These are phyloP conservation scores for Fusarium citri DNA, from an alignment of 2,329 filamentous ascomycete genomes.

Conservation along the genomic window DNA sequence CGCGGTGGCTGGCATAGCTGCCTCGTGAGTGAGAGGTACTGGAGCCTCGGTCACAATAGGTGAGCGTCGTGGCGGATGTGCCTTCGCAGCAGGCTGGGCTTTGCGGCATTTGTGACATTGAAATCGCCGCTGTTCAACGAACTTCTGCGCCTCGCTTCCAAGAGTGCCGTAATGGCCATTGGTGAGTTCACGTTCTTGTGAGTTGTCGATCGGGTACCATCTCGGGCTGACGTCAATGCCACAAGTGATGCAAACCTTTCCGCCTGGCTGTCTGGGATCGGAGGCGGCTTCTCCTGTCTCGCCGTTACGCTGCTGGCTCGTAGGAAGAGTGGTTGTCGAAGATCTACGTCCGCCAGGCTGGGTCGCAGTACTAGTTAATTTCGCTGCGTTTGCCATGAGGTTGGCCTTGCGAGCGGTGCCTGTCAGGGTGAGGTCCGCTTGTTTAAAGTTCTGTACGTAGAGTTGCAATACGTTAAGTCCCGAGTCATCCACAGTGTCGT, in stretches of 20 bases:
- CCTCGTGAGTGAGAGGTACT: slow-evolving; percentile 30
- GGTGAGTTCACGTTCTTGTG: slow-evolving; percentile 62
- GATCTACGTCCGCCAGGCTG: slow-evolving; percentile 61
- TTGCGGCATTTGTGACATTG: slow-evolving; percentile 83
- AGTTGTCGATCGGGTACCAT: slow-evolving; percentile 73
- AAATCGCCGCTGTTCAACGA: slow-evolving; percentile 69
- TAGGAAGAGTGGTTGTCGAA: slow-evolving; percentile 62
- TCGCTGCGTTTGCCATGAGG: slow-evolving; percentile 74
- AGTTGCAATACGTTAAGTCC: slow-evolving; percentile 85
- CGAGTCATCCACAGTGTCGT: slow-evolving; percentile 77
- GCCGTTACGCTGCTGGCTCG: slow-evolving; percentile 41
- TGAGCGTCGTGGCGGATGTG: slow-evolving; percentile 41
- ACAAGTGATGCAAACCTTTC: slow-evolving; percentile 72
- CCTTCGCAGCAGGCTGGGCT: slow-evolving; percentile 59
- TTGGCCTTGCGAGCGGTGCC: slow-evolving; percentile 95
- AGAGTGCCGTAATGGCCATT: slow-evolving; percentile 64
- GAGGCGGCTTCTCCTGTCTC: slow-evolving; percentile 45
- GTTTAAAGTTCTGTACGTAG: slow-evolving; percentile 91
- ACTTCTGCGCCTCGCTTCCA: slow-evolving; percentile 68
- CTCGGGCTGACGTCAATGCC: slow-evolving; percentile 78
- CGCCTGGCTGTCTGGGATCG: slow-evolving; percentile 53
- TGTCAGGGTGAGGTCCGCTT: slow-evolving; percentile 89
- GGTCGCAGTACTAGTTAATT: slow-evolving; percentile 56
- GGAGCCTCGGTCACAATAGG: slow-evolving; percentile 38
- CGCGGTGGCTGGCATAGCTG: slow-evolving; percentile 33